Conservation (phyloP, 805 yeast genomes). For the Ogataea methanolica region DNA sequence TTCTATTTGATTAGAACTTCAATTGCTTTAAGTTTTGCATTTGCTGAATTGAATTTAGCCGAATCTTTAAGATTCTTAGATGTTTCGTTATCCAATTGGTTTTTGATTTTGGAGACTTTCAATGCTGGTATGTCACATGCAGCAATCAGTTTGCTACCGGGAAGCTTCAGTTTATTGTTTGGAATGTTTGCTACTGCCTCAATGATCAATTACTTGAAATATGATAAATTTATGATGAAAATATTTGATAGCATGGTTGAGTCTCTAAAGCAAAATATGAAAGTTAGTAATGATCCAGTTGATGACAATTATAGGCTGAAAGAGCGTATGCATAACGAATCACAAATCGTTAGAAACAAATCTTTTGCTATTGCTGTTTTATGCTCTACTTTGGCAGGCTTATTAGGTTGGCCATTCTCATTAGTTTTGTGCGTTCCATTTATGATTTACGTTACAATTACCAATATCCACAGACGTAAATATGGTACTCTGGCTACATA, state of each 20-base stretch:
- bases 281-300: conserved; percentile 9
- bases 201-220: conserved; percentile 31
- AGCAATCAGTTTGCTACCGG: conserved; percentile 79
- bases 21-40: conserved; percentile 36
- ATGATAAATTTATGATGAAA: conserved; percentile 15
- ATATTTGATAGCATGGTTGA: conserved; percentile 14
- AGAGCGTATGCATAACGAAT: conserved; percentile 14
- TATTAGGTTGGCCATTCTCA: conserved; percentile 91
- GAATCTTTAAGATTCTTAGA: conserved; percentile 35
- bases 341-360: conserved; percentile 14
- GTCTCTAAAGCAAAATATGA: conserved; percentile 9
- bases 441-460: conserved; percentile 32
- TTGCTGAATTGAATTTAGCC: conserved; percentile 52
- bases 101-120: conserved; percentile 53
- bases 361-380: conserved; percentile 31
- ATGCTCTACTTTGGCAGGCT: conserved; percentile 59
- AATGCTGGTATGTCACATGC: conserved; percentile 89
- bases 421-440: conserved; percentile 62
- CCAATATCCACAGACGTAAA: conserved; percentile 7
- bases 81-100: conserved; percentile 48
- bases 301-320: conserved; percentile 15
- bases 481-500: conserved; percentile 8
- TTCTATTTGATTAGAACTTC: conserved; percentile 54
- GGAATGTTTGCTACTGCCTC: conserved; percentile 40
- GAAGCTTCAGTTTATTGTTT: conserved; percentile 65